These are phyloP conservation scores for Arabidopsis suecica DNA, from an alignment of 345 rosid species.

Conservation along the genomic window DNA sequence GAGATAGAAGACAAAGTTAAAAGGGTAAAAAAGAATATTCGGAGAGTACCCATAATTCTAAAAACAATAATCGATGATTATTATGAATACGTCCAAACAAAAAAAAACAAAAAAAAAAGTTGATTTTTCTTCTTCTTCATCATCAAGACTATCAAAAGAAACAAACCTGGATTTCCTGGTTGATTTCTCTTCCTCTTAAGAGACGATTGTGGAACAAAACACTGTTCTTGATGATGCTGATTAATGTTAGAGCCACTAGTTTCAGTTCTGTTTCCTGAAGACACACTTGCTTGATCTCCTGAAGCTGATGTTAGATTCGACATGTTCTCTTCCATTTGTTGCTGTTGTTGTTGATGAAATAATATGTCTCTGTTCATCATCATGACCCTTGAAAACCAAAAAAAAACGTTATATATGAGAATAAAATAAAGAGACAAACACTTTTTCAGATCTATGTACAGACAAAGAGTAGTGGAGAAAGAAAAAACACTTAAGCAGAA, in stretches of 20 bases:
- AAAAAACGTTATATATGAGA: not conserved
- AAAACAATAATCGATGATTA: not conserved
- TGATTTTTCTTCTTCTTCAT: not conserved
- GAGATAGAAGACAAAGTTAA: conserved; percentile 18
- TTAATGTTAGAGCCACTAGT: conserved; percentile 37
- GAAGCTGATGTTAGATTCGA: conserved; percentile 77
- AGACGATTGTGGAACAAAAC: conserved; percentile 47
- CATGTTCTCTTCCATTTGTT: conserved; percentile 59
- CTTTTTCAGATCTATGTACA: conserved; percentile 40
- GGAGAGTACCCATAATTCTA: conserved; percentile 13
- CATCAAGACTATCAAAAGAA: not conserved
- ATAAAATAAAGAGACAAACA: not conserved
- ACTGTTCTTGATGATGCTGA: conserved; percentile 45
- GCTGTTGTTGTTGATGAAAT: conserved; percentile 48
- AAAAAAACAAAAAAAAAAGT: not conserved
- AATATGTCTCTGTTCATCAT: conserved; percentile 57
- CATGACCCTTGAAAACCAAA: conserved; percentile 15
- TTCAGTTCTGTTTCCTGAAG: conserved; percentile 59
- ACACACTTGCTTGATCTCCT: conserved; percentile 67
- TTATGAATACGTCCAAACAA: not conserved
- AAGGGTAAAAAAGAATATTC: conserved; percentile 29
- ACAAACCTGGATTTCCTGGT: conserved; percentile 91
- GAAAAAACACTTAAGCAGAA: conserved; percentile 27
- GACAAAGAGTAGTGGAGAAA: conserved; percentile 30
- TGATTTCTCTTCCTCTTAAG: conserved; percentile 75